Evolutionary conservation across 2,329 filamentous ascomycete genomes (phyloP), one percentile per base, ranked within the genome.

Genomic region (Trichoderma sp.): DNA sequence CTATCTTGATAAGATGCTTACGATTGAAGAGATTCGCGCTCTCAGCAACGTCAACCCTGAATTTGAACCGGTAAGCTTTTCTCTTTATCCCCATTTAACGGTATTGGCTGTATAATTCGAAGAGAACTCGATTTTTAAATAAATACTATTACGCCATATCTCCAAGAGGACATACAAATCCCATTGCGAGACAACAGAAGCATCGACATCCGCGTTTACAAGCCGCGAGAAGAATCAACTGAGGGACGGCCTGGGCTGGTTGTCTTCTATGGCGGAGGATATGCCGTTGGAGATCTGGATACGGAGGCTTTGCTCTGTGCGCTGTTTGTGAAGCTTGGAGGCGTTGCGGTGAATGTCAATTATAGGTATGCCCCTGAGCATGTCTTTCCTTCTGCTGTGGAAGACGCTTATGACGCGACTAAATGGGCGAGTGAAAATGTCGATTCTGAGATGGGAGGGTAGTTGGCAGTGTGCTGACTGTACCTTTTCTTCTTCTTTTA

Each of bases 281-380:
- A 72, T 52, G 35, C 73, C 8, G 32, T 76, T 1, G 75, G 75
- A 13, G 71, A 74, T 52, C 59, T 77, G 17, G 70, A 74, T 3
- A 72, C 69, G 6, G 71, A 73, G 61, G 70, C 70, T 5, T 64
- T 69, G 22, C 70, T 76, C 3, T 77, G 74, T 60, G 70, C 53
- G 9, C 52, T 71, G 39, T 76, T 77, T 54, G 70, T 70, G 6
- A 64, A 67, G 8, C 65, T 78, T 10, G 74, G 74, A 4, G 72
- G 75, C 4, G 52, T 78, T 22, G 70, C 71, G 5, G 67, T 76
- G 27, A 58, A 67, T 53, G 53, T 59, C 15, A 42, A 59, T 5
- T 76, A 76, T 64, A 71, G 76, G 5, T 73, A 71, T 67, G 74
- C 76, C 2, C 74, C 76, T 7, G 74, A 78, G 35, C 71, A 75